phyloP scores from a whole-genome alignment of 352 stramenopile genomes.

The Phytophthora chlamydospora region DNA sequence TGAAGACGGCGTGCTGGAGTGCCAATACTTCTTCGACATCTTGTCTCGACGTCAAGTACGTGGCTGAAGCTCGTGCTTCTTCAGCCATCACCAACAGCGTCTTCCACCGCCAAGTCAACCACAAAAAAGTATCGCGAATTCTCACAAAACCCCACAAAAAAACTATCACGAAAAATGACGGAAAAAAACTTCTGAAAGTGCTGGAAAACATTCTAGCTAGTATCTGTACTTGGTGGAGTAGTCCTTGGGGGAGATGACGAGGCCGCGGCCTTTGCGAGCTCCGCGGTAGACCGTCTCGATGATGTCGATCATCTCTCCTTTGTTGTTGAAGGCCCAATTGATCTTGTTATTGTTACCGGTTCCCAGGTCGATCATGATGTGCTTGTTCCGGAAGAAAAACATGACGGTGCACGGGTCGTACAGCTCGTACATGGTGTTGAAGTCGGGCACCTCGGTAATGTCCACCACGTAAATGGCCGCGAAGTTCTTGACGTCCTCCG shows the following conservation, averaged over 20 bases:
- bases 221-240: slow-evolving; percentile 99
- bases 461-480: slow-evolving; percentile 97
- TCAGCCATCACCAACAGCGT: not conserved
- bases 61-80: slow-evolving; percentile 14
- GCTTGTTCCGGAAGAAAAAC: slow-evolving; percentile 99
- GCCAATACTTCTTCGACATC: slow-evolving; percentile 95
- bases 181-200: too few relatives aligned
- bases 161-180: too few relatives aligned
- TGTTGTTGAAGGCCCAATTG: slow-evolving; percentile 98
- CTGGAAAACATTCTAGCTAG: slow-evolving; percentile 44
- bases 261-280: slow-evolving; percentile 95
- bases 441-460: slow-evolving; percentile 97
- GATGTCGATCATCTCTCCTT: slow-evolving; percentile 99
- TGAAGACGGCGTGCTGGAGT: slow-evolving; percentile 92
- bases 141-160: too few relatives aligned
- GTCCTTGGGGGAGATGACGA: slow-evolving; percentile 99
- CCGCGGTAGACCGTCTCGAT: slow-evolving; percentile 99
- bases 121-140: not conserved
- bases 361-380: slow-evolving; percentile 99
- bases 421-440: slow-evolving; percentile 99
- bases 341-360: slow-evolving; percentile 99
- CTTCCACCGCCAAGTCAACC: slow-evolving; percentile 17
- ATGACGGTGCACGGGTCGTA: slow-evolving; percentile 99
- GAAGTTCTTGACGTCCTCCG: slow-evolving; percentile 99
- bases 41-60: slow-evolving; percentile 71